phyloP scores from a whole-genome alignment of 352 stramenopile genomes.

The Pelagophyceae sp. region DNA sequence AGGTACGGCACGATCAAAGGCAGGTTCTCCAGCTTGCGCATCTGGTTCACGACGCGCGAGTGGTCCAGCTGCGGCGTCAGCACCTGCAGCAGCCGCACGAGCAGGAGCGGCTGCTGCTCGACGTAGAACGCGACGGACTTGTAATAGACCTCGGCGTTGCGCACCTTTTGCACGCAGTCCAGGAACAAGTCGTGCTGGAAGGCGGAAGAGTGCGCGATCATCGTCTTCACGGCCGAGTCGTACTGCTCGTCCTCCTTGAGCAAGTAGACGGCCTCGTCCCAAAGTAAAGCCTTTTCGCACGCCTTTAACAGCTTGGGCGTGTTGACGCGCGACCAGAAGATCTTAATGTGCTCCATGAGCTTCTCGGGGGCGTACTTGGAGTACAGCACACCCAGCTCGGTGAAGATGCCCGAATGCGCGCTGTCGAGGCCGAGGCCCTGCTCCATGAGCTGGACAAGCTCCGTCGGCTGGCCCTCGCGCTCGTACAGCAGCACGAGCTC shows the following conservation, averaged over 20 bases:
- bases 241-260: constrained; percentile 99
- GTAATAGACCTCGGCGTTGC: constrained; percentile 99
- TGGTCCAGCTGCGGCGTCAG: constrained; percentile 97
- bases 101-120: constrained; percentile 87
- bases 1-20: constrained; percentile 93
- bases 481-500: constrained; percentile 98
- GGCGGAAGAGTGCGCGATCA: constrained; percentile 92
- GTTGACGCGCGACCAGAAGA: constrained; percentile 98
- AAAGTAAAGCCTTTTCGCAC: constrained; percentile 96
- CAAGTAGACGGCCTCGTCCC: constrained; percentile 94
- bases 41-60: constrained; percentile 93
- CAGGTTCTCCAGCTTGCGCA: constrained; percentile 91
- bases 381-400: constrained; percentile 97
- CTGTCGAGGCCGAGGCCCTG: constrained; percentile 96
- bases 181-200: constrained; percentile 98
- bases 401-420: constrained; percentile 98
- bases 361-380: constrained; percentile 97
- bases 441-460: constrained; percentile 95
- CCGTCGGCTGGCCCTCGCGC: constrained; percentile 85
- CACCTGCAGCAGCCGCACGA: constrained; percentile 93
- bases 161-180: constrained; percentile 96
- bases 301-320: constrained; percentile 88
- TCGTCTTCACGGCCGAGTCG: constrained; percentile 96
- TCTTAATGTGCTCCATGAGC: constrained; percentile 99
- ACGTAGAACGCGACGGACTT: constrained; percentile 98